phyloP scores from a whole-genome alignment of 495 filamentous ascomycete genomes.

The Podospora anserina region DNA sequence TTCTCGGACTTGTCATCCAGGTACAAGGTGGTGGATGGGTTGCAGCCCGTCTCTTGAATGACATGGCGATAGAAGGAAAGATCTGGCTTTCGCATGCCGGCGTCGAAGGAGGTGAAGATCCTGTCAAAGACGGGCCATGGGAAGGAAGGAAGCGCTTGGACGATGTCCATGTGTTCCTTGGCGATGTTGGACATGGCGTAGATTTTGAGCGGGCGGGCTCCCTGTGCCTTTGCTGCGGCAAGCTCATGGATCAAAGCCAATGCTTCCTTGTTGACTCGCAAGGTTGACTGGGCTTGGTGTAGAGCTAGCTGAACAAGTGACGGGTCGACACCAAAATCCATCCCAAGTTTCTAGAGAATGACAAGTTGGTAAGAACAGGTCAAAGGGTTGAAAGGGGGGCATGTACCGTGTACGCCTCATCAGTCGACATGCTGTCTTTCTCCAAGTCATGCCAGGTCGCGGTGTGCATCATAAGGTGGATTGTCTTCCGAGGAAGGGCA shows the following conservation, averaged over 20 bases:
- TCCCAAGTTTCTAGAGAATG: background rate
- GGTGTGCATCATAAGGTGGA: slow-evolving; percentile 2
- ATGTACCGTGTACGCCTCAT: slow-evolving; percentile 1
- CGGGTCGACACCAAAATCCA: background rate
- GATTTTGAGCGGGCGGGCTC: background rate
- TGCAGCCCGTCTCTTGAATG: slow-evolving; percentile 18
- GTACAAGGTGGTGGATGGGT: slow-evolving; percentile 21
- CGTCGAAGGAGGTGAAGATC: slow-evolving; percentile 18
- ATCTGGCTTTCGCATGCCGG: slow-evolving; percentile 32
- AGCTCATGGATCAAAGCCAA: background rate
- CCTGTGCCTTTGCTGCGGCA: background rate
- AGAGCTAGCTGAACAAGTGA: background rate
- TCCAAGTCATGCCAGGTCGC: background rate
- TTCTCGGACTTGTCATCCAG: slow-evolving; percentile 26
- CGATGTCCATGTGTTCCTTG: background rate
- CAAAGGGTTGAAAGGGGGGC: too few relatives aligned
- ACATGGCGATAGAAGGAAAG: slow-evolving; percentile 26
- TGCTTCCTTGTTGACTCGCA: background rate
- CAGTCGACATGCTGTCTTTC: background rate
- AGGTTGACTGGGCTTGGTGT: slow-evolving; percentile 2
- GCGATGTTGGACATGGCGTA: slow-evolving; percentile 8
- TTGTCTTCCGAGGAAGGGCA: background rate
- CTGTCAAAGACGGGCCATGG: slow-evolving; percentile 26
- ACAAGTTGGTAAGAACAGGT: too few relatives aligned
- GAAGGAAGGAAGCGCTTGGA: background rate